Percentiles rank a stretch among this genome's conserved stretches.
Conservation (phyloP, 139 green algal genomes). For the Volvox africanus region DNA sequence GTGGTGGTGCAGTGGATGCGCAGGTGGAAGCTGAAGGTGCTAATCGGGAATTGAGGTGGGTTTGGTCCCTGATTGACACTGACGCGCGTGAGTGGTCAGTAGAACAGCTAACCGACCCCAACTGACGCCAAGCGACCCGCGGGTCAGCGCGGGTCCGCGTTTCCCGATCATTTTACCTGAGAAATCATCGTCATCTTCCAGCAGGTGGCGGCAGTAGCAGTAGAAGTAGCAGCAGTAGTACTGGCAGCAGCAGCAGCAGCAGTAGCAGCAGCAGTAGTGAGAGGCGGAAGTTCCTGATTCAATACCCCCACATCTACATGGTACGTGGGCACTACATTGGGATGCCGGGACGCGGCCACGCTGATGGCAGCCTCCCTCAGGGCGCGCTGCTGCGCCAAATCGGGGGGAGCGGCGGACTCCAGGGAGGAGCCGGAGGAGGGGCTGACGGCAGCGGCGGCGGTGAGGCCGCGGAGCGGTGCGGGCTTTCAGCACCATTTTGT, state of each 20-base stretch:
- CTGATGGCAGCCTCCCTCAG: background rate
- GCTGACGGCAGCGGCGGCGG: background rate
- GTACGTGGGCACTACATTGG: slow-evolving; percentile 20
- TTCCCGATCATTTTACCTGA: background rate
- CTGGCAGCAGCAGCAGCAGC: background rate
- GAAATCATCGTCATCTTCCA: slow-evolving; percentile 27
- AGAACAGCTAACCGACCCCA: too few relatives aligned
- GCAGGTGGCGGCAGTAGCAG: background rate
- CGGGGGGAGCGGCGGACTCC: background rate
- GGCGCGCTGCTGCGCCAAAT: background rate
- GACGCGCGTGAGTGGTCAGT: too few relatives aligned
- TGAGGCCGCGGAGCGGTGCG: too few relatives aligned
- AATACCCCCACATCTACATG: background rate
- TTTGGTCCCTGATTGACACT: too few relatives aligned
- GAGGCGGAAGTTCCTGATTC: background rate
- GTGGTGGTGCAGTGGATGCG: too few relatives aligned
- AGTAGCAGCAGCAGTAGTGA: background rate
- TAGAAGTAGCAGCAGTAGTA: background rate
- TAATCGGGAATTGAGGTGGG: too few relatives aligned
- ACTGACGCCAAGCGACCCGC: too few relatives aligned
- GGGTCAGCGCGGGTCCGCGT: too few relatives aligned
- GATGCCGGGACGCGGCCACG: background rate
- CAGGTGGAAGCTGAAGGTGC: background rate
- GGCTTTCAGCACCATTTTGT: too few relatives aligned
- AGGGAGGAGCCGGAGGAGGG: background rate